A percentile compares a stretch with the other conserved stretches of the same genome.
These are phyloP conservation scores for Pichia occidentalis DNA, from an alignment of 805 yeast species.

Conservation along the genomic window DNA sequence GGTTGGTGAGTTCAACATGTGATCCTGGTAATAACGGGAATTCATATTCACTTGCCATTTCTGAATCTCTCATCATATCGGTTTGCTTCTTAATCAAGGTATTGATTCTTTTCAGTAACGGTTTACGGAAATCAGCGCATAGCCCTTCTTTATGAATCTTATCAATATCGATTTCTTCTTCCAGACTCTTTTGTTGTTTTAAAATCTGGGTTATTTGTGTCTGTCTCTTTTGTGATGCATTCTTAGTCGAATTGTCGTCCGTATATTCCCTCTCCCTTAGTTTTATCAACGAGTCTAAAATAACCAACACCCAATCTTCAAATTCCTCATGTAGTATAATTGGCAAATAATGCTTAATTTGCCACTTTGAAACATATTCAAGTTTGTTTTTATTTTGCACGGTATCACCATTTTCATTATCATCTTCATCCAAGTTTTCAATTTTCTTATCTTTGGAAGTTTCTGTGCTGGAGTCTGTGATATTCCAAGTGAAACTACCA, in stretches of 20 bases:
- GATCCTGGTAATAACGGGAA: conserved; percentile 80
- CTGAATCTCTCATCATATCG: conserved; percentile 64
- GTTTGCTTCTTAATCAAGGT: conserved; percentile 63
- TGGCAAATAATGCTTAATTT: conserved; percentile 68
- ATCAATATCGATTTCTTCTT: conserved; percentile 14
- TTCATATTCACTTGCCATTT: conserved; percentile 54
- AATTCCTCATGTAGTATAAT: conserved; percentile 71
- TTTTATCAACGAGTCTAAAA: conserved; percentile 62
- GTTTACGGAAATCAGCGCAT: conserved; percentile 51
- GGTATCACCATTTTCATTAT: conserved; percentile 22
- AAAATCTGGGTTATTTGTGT: conserved; percentile 61
- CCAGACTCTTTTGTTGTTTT: conserved; percentile 34
- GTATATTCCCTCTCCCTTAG: conserved; percentile 36
- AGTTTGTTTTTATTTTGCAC: conserved; percentile 36
- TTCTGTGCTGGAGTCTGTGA: conserved; percentile 36
- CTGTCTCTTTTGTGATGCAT: conserved; percentile 47
- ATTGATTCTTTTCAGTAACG: conserved; percentile 59
- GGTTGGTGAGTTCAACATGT: conserved; percentile 50
- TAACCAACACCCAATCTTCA: conserved; percentile 76
- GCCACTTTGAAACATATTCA: conserved; percentile 65
- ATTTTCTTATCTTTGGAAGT: background rate
- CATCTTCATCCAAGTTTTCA: background rate
- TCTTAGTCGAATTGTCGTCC: conserved; percentile 11
- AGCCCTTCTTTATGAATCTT: conserved; percentile 37
- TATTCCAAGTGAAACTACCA: conserved; percentile 52